phyloP scores from a whole-genome alignment of 2,329 filamentous ascomycete genomes.

The Davidsoniella australis region DNA sequence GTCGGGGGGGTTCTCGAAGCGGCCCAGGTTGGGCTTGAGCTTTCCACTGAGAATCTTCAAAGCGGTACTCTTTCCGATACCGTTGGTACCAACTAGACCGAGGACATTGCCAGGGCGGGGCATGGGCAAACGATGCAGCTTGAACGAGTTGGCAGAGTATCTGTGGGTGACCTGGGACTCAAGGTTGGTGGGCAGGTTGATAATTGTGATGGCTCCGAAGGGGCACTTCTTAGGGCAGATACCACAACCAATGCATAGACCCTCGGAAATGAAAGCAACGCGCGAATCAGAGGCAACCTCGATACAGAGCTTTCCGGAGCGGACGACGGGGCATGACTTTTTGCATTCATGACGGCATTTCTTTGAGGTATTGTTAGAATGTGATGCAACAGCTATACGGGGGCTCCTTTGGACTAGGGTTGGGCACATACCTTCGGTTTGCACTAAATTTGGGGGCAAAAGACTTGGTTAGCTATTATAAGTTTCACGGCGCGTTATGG shows the following conservation, averaged over 20 bases:
- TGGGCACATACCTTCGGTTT: conserved; percentile 55
- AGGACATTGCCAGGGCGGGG: conserved; percentile 89
- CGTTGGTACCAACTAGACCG: conserved; percentile 95
- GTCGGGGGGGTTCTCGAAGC: conserved; percentile 90
- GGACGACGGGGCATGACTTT: conserved; percentile 93
- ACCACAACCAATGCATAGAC: conserved; percentile 92
- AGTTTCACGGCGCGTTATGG: not conserved
- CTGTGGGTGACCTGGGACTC: conserved; percentile 96
- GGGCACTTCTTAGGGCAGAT: conserved; percentile 99
- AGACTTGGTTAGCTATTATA: conserved; percentile 1
- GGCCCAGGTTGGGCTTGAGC: conserved; percentile 91
- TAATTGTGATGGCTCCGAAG: conserved; percentile 97
- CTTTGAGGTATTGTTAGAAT: conserved; percentile 26
- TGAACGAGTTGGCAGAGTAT: conserved; percentile 99
- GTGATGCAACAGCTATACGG: conserved; percentile 14
- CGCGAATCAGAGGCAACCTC: conserved; percentile 79
- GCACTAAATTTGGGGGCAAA: conserved; percentile 37
- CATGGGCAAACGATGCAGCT: conserved; percentile 91
- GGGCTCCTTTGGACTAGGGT: not conserved
- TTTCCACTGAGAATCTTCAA: conserved; percentile 97
- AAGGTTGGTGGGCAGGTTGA: conserved; percentile 98
- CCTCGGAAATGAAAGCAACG: conserved; percentile 95
- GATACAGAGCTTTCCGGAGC: conserved; percentile 93
- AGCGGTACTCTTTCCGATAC: conserved; percentile 99
- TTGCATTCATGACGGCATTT: conserved; percentile 99